A percentile compares a stretch with the other conserved stretches of the same genome.
phyloP scores from a whole-genome alignment of 371 early-diverging fungal genomes.

The Choanephora cucurbitarum region DNA sequence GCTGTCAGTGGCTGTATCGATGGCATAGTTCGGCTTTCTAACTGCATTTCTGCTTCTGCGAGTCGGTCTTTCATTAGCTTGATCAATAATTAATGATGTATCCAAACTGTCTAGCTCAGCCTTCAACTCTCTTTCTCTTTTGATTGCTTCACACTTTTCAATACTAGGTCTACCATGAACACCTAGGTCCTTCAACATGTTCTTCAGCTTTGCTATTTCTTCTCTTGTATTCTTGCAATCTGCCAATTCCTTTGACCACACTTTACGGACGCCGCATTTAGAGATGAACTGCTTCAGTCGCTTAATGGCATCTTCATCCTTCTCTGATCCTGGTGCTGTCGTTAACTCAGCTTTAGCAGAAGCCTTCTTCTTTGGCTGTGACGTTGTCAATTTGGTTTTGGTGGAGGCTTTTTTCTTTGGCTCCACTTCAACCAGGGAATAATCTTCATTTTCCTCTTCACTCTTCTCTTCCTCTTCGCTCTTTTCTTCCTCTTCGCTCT shows the following conservation, averaged over 20 bases:
- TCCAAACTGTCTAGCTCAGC: slow-evolving; percentile 42
- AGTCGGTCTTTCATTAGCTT: slow-evolving; percentile 2
- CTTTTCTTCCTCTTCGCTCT: slow-evolving; percentile 2
- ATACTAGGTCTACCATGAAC: slow-evolving; percentile 38
- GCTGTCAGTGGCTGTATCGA: slow-evolving; percentile 19
- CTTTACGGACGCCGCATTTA: slow-evolving; percentile 51
- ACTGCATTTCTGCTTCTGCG: slow-evolving; percentile 16
- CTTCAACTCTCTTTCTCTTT: slow-evolving; percentile 41
- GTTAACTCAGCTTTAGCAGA: not conserved
- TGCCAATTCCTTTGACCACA: slow-evolving; percentile 43
- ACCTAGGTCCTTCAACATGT: slow-evolving; percentile 28
- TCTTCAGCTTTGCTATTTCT: slow-evolving; percentile 21
- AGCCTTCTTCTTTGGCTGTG: not conserved
- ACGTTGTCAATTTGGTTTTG: slow-evolving; percentile 1
- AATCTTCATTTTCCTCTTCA: not conserved
- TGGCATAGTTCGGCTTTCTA: slow-evolving; percentile 8
- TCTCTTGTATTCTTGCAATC: slow-evolving; percentile 22
- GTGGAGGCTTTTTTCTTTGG: not conserved
- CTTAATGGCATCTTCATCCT: slow-evolving; percentile 41
- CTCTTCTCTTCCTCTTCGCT: slow-evolving; percentile 7
- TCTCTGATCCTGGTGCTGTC: not conserved
- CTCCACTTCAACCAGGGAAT: too few relatives aligned
- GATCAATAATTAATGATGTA: slow-evolving; percentile 34
- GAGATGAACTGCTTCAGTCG: slow-evolving; percentile 40
- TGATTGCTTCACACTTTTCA: slow-evolving; percentile 48